Conservation (phyloP, 495 filamentous ascomycete species). For the Poronia punctata region DNA sequence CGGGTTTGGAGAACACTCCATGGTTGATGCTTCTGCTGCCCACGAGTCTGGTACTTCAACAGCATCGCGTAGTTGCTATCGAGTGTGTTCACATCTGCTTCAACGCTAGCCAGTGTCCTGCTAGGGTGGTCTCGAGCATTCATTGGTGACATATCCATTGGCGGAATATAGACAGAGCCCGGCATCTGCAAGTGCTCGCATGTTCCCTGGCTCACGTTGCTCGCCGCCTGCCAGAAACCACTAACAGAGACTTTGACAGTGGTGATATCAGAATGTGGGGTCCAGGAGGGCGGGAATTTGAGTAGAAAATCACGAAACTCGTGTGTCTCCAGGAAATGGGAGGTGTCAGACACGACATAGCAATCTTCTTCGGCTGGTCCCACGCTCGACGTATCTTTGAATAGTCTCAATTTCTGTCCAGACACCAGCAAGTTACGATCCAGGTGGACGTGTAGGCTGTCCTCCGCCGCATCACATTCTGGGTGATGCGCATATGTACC, state of each 20-base stretch:
- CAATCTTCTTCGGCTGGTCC: constrained; percentile 43
- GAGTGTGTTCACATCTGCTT: too few relatives aligned
- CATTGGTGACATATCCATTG: too few relatives aligned
- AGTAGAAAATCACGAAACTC: constrained; percentile 44
- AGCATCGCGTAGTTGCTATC: constrained; percentile 2
- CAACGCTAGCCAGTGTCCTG: too few relatives aligned
- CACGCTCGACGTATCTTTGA: constrained; percentile 52
- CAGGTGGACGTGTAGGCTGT: constrained; percentile 47
- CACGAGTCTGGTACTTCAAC: constrained; percentile 1
- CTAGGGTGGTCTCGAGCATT: too few relatives aligned
- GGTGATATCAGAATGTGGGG: background rate
- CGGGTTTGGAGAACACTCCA: constrained; percentile 4
- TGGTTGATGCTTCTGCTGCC: background rate
- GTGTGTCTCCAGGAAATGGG: constrained; percentile 44
- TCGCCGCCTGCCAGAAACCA: constrained; percentile 11
- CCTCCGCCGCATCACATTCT: constrained; percentile 61
- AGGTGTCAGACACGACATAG: constrained; percentile 58
- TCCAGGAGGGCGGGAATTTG: constrained; percentile 25
- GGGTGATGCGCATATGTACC: constrained; percentile 52
- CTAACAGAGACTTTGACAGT: constrained; percentile 1
- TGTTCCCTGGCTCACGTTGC: too few relatives aligned
- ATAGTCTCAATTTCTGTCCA: too few relatives aligned
- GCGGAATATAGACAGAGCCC: too few relatives aligned
- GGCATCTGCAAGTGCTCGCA: too few relatives aligned
- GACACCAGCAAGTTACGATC: too few relatives aligned